phyloP scores from a whole-genome alignment of 2,329 filamentous ascomycete genomes.

The Nemania sp. region DNA sequence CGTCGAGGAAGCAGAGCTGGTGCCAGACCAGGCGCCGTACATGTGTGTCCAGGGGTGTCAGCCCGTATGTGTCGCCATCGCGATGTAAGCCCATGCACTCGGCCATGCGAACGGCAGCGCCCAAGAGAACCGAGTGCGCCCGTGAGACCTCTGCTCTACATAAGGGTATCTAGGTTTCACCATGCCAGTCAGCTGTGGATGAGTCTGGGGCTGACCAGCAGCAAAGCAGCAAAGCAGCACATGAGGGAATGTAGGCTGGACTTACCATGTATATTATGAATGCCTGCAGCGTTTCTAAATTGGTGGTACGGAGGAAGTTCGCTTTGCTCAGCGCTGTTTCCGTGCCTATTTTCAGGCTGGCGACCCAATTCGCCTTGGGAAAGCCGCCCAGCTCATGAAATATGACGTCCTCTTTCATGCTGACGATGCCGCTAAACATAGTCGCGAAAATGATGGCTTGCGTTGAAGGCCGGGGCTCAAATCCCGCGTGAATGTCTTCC shows the following conservation, averaged over 20 bases:
- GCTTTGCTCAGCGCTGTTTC: conserved; percentile 70
- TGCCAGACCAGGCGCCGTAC: conserved; percentile 75
- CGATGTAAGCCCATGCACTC: conserved; percentile 78
- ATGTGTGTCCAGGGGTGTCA: conserved; percentile 70
- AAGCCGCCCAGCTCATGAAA: conserved; percentile 55
- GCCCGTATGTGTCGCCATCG: conserved; percentile 68
- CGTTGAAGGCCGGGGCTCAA: conserved; percentile 64
- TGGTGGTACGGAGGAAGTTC: conserved; percentile 70
- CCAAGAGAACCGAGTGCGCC: conserved; percentile 72
- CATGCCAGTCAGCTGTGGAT: conserved; percentile 25
- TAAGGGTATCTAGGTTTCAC: conserved; percentile 62
- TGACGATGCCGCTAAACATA: conserved; percentile 70
- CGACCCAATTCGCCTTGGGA: conserved; percentile 59
- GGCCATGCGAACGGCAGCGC: conserved; percentile 71
- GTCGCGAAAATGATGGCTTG: conserved; percentile 72
- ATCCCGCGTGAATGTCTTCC: conserved; percentile 59
- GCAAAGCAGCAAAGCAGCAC: too few species aligned
- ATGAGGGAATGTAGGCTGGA: not conserved
- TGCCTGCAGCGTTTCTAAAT: conserved; percentile 74
- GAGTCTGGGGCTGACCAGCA: not conserved
- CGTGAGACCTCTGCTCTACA: conserved; percentile 73
- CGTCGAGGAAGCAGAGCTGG: conserved; percentile 75
- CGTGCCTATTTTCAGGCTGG: conserved; percentile 66
- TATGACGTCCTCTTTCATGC: conserved; percentile 60
- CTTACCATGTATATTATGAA: conserved; percentile 76